Evolutionary conservation across 208 protist genomes (phyloP).

Genomic region (Phytomonas sp.): DNA sequence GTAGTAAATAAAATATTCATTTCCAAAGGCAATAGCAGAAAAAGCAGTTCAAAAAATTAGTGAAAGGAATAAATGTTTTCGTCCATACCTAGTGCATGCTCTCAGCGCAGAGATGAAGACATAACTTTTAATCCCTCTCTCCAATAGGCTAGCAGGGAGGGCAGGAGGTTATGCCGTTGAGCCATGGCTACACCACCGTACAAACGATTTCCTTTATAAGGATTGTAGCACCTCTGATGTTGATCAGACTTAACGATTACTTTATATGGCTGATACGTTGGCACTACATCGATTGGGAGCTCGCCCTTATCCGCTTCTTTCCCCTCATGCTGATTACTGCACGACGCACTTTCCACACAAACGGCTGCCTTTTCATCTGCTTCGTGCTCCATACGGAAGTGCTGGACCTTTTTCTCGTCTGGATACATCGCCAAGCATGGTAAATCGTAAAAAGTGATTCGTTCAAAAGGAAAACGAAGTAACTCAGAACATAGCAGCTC

Average conservation of each 20-base stretch:
- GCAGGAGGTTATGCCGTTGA: conserved; percentile 15
- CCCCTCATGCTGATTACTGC: background rate
- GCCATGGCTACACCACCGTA: conserved; percentile 22
- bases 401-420: background rate
- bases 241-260: conserved; percentile 10
- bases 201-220: background rate
- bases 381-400: background rate
- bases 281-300: conserved; percentile 24
- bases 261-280: conserved; percentile 28
- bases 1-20: background rate
- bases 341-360: background rate
- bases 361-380: too few relatives aligned
- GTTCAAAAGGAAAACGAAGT: conserved; percentile 28
- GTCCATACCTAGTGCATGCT: background rate
- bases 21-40: background rate
- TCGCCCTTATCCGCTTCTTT: background rate
- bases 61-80: conserved; percentile 6
- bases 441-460: conserved; percentile 37
- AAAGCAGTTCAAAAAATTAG: conserved; percentile 3
- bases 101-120: background rate
- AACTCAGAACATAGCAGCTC: background rate
- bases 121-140: background rate
- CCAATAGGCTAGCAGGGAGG: background rate
- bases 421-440: conserved; percentile 23
- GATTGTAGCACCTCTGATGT: background rate